Conservation (phyloP, 208 protist genomes). For the Histomonas meleagridis region DNA sequence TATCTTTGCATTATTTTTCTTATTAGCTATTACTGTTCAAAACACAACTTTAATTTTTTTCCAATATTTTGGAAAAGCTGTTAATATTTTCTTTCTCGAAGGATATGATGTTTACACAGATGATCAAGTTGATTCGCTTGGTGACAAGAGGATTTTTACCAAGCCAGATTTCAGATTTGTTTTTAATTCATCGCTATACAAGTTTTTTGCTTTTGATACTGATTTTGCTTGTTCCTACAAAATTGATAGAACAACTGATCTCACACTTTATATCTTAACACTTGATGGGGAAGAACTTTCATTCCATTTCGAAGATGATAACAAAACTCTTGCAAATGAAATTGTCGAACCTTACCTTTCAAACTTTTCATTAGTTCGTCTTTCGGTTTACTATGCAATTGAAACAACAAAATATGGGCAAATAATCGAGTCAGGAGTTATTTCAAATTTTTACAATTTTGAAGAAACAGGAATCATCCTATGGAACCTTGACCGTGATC, state of each 20-base stretch:
- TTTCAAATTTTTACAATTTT: background rate
- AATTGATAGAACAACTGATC: background rate
- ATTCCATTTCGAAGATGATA: background rate
- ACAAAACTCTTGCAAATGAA: background rate
- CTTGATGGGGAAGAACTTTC: too few species aligned
- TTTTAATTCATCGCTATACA: background rate
- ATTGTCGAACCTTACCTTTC: background rate
- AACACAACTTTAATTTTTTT: background rate
- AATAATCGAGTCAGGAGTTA: background rate
- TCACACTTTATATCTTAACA: background rate
- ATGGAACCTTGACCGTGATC: background rate
- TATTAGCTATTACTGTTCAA: background rate
- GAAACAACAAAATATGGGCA: background rate
- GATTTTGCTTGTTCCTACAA: conserved; percentile 5
- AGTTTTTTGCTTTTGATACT: background rate
- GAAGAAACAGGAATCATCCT: background rate
- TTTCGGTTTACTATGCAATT: background rate
- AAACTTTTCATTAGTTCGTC: background rate
- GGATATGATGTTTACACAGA: background rate
- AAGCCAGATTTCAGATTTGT: background rate
- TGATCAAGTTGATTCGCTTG: background rate
- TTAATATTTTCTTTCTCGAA: background rate
- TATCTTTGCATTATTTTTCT: background rate
- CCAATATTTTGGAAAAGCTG: background rate
- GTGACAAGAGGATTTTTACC: background rate